These are phyloP conservation scores for Orbilia quercus DNA, from an alignment of 2,329 filamentous ascomycete species.

Conservation along the genomic window DNA sequence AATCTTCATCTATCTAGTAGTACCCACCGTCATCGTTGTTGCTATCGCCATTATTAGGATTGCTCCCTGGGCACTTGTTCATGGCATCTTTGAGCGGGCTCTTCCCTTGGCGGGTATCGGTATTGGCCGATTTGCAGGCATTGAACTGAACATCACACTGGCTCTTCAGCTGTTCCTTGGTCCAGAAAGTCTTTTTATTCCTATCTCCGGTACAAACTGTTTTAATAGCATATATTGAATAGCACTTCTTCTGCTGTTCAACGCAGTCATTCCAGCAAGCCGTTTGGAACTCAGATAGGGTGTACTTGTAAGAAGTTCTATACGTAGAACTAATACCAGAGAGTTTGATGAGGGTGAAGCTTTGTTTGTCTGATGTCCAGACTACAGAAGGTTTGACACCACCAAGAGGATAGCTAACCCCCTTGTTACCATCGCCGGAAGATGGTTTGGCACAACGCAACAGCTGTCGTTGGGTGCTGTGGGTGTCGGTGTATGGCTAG, in stretches of 20 bases:
- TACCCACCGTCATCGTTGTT: too few species aligned
- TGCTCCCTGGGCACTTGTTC: neutral
- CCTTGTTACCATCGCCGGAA: neutral
- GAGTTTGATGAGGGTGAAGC: constrained; percentile 17
- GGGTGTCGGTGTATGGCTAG: neutral
- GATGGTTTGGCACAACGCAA: constrained; percentile 18
- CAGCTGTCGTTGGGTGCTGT: constrained; percentile 13
- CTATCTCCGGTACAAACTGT: neutral
- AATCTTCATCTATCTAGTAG: too few species aligned
- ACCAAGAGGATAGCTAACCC: constrained; percentile 24
- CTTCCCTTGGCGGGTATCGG: neutral
- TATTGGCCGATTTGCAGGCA: constrained; percentile 7
- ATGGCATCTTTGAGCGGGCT: constrained; percentile 15
- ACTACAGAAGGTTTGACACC: constrained; percentile 10
- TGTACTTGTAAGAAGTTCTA: constrained; percentile 16
- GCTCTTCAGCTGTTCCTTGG: neutral
- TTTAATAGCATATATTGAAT: neutral
- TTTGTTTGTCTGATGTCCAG: constrained; percentile 1
- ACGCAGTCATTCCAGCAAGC: constrained; percentile 32
- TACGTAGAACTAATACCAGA: constrained; percentile 14
- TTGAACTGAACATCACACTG: constrained; percentile 4
- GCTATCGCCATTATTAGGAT: neutral
- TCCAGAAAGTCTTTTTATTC: constrained; percentile 1
- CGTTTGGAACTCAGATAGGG: constrained; percentile 5
- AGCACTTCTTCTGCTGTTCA: constrained; percentile 29